phyloP scores from a whole-genome alignment of 2,329 filamentous ascomycete species.

The Fusarium sp. region DNA sequence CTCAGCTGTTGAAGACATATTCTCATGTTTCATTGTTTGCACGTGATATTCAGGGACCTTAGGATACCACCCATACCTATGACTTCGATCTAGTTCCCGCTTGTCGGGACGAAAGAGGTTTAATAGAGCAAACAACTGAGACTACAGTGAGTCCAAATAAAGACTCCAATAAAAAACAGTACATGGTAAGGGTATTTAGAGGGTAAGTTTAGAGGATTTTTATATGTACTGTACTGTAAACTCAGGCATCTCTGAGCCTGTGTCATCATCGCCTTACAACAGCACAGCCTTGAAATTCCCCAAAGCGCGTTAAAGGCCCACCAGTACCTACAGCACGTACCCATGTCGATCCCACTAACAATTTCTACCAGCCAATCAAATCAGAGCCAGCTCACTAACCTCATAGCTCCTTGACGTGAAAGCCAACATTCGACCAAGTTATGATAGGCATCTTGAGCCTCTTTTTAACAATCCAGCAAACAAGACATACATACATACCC shows the following conservation, averaged over 20 bases:
- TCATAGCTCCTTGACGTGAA: conserved; percentile 22
- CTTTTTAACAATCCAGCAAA: conserved; percentile 14
- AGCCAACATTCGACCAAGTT: conserved; percentile 19
- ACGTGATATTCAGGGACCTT: conserved; percentile 9
- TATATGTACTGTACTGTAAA: not conserved
- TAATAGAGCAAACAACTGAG: not conserved
- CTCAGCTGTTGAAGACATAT: not conserved
- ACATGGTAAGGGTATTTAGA: too few species aligned
- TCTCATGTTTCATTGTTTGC: not conserved
- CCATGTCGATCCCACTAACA: conserved; percentile 33
- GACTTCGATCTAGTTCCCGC: conserved; percentile 5
- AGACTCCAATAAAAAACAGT: too few species aligned
- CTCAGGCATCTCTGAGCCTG: not conserved
- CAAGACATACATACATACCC: not conserved
- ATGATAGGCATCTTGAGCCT: conserved; percentile 19
- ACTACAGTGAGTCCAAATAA: not conserved
- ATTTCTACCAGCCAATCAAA: conserved; percentile 33
- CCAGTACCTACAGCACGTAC: not conserved
- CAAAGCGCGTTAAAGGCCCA: conserved; percentile 21
- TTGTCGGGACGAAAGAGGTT: conserved; percentile 3
- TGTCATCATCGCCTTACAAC: not conserved
- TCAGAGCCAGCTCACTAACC: conserved; percentile 22
- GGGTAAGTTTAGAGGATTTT: not conserved
- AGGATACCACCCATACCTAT: not conserved
- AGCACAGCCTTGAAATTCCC: conserved; percentile 13